Conservation (phyloP, 768 basidiomycete genomes). For the Rhodotorula diobovata region DNA sequence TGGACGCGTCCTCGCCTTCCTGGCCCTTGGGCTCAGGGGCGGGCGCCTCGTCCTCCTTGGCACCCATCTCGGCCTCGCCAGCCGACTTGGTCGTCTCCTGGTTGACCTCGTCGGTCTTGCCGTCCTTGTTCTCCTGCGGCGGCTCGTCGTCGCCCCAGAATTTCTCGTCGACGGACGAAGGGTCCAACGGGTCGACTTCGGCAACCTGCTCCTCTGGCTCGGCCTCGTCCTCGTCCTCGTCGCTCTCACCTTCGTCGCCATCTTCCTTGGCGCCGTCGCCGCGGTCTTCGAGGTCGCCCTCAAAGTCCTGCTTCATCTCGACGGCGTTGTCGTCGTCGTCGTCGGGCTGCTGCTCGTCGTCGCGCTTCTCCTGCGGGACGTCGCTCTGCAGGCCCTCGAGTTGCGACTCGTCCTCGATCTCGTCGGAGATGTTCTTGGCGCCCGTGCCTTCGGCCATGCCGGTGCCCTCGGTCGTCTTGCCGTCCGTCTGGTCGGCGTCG, state of each 20-base stretch:
- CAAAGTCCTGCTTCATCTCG: slow-evolving; percentile 88
- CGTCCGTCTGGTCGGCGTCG: slow-evolving; percentile 53
- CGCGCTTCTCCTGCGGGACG: slow-evolving; percentile 48
- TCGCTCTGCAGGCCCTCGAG: slow-evolving; percentile 81
- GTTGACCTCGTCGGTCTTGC: slow-evolving; percentile 45
- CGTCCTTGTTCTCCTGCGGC: slow-evolving; percentile 25
- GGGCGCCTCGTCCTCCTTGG: slow-evolving; percentile 63
- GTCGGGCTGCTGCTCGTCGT: slow-evolving; percentile 48
- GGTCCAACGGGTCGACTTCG: slow-evolving; percentile 75
- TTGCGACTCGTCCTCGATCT: slow-evolving; percentile 93
- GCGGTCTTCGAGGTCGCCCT: slow-evolving; percentile 77
- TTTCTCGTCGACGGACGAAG: slow-evolving; percentile 85
- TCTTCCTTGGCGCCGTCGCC: slow-evolving; percentile 54
- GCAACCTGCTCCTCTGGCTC: slow-evolving; percentile 77
- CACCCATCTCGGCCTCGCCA: slow-evolving; percentile 66
- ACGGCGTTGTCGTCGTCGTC: slow-evolving; percentile 58
- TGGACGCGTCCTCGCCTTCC: slow-evolving; percentile 40
- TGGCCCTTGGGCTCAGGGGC: slow-evolving; percentile 46
- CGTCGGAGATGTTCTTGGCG: slow-evolving; percentile 79
- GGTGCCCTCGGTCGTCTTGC: slow-evolving; percentile 60
- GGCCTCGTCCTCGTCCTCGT: slow-evolving; percentile 52
- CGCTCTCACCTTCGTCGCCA: slow-evolving; percentile 52
- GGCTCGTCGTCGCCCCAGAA: slow-evolving; percentile 80
- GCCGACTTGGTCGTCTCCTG: slow-evolving; percentile 46
- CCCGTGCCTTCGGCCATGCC: slow-evolving; percentile 87